These are phyloP conservation scores for Kwoniella dendrophila DNA, from an alignment of 768 basidiomycete genomes.

Conservation along the genomic window DNA sequence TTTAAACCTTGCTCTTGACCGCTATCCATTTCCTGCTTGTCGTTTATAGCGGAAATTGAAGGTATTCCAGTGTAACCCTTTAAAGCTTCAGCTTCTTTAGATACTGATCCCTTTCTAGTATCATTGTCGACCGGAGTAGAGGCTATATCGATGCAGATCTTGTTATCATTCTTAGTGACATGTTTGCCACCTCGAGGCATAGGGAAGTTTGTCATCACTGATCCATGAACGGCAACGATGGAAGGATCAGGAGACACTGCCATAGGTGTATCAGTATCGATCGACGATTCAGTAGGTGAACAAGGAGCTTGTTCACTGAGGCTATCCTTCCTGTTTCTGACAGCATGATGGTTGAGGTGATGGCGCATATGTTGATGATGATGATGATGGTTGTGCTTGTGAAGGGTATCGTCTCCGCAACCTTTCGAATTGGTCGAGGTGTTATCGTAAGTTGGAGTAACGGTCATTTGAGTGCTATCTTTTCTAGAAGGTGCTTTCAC, in stretches of 20 bases:
- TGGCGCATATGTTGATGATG: no score
- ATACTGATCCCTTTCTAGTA: background rate
- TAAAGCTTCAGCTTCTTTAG: background rate
- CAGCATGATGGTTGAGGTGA: no score
- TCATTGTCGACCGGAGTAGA: no score
- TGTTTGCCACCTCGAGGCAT: conserved; percentile 7
- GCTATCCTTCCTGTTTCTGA: background rate
- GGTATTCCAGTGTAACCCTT: no score
- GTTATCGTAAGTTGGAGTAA: no score
- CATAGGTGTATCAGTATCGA: conserved; percentile 1
- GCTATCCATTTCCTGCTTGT: background rate
- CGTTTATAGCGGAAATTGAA: no score
- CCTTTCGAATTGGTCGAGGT: no score
- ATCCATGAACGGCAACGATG: conserved; percentile 8
- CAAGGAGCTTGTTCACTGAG: background rate
- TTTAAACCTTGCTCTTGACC: background rate
- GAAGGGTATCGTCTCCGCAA: no score
- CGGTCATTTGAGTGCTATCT: no score
- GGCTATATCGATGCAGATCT: conserved; percentile 2
- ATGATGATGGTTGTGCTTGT: no score
- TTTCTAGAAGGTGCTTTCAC: no score
- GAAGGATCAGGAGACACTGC: conserved; percentile 1
- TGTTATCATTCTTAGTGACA: background rate
- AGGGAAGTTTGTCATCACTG: conserved; percentile 4
- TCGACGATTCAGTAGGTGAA: conserved; percentile 3